Percentiles rank a stretch among this genome's conserved stretches.
Conservation (phyloP, 140 eudicot species). For the Stevia rebaudiana region DNA sequence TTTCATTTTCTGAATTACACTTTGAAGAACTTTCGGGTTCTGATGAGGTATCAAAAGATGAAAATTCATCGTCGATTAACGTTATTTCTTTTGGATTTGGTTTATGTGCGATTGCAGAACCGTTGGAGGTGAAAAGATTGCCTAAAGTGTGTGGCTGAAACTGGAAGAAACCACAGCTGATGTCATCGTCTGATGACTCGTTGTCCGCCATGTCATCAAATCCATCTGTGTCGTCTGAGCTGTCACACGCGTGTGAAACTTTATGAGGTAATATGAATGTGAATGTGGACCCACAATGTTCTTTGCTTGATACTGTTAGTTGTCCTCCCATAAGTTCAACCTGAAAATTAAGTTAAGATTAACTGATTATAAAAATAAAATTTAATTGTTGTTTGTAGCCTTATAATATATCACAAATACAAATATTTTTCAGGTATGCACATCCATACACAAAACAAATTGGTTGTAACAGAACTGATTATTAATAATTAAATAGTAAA, state of each 20-base stretch:
- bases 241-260: slow-evolving; percentile 54
- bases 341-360: slow-evolving; percentile 27
- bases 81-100: slow-evolving; percentile 33
- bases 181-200: slow-evolving; percentile 61
- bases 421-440: not conserved
- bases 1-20: slow-evolving; percentile 27
- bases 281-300: slow-evolving; percentile 74
- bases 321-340: slow-evolving; percentile 98
- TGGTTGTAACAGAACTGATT: not conserved
- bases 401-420: not conserved
- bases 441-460: not conserved
- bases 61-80: slow-evolving; percentile 40
- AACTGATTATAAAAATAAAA: not conserved
- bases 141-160: slow-evolving; percentile 71
- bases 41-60: slow-evolving; percentile 37
- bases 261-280: slow-evolving; percentile 78
- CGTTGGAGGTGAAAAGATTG: slow-evolving; percentile 45
- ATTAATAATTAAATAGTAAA: not conserved
- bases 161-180: slow-evolving; percentile 56
- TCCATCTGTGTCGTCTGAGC: slow-evolving; percentile 79
- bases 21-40: slow-evolving; percentile 32
- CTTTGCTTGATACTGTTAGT: slow-evolving; percentile 78
- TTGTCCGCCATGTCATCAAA: slow-evolving; percentile 55
- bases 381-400: not conserved
- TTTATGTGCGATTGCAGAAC: slow-evolving; percentile 36